phyloP scores from a whole-genome alignment of 1,284 basidiomycete species.

The Irpex rosettiformis region DNA sequence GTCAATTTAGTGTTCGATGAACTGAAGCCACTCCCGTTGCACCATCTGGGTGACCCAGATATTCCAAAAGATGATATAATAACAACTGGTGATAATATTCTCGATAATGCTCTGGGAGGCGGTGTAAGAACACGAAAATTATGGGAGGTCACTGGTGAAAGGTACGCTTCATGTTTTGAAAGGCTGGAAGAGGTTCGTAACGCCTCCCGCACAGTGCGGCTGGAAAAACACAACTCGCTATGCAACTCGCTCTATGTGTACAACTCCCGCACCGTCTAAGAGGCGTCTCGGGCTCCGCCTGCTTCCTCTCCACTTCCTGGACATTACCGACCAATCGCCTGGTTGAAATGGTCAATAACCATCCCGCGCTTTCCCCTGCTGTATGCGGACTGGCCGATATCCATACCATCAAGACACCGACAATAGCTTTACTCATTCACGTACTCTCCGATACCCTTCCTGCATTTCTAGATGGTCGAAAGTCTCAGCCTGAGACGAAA shows the following conservation, averaged over 20 bases:
- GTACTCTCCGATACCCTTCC: slow-evolving; percentile 67
- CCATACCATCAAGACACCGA: slow-evolving; percentile 58
- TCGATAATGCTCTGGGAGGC: slow-evolving; percentile 71
- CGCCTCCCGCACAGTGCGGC: slow-evolving; percentile 55
- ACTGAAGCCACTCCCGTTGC: slow-evolving; percentile 29
- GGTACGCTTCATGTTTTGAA: slow-evolving; percentile 41
- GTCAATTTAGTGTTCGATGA: slow-evolving; percentile 43
- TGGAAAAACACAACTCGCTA: slow-evolving; percentile 84
- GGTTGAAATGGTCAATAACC: slow-evolving; percentile 47
- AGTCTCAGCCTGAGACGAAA: slow-evolving; percentile 30
- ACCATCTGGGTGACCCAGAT: slow-evolving; percentile 35
- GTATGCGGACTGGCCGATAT: slow-evolving; percentile 61
- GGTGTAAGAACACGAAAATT: slow-evolving; percentile 75
- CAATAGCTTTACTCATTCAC: slow-evolving; percentile 62
- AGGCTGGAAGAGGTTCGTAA: not conserved
- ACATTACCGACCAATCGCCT: slow-evolving; percentile 69
- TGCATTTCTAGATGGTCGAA: slow-evolving; percentile 43
- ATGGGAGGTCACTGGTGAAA: slow-evolving; percentile 87
- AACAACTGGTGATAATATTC: slow-evolving; percentile 64
- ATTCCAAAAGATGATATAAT: slow-evolving; percentile 40
- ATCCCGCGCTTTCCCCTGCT: slow-evolving; percentile 44
- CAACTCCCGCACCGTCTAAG: slow-evolving; percentile 58
- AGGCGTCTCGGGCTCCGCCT: slow-evolving; percentile 58
- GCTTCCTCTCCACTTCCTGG: slow-evolving; percentile 74
- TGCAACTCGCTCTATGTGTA: slow-evolving; percentile 74